A percentile compares a stretch with the other conserved stretches of the same genome.
These are phyloP conservation scores for Telopea speciosissima DNA, from an alignment of 177 flowering plant genomes.

Conservation along the genomic window DNA sequence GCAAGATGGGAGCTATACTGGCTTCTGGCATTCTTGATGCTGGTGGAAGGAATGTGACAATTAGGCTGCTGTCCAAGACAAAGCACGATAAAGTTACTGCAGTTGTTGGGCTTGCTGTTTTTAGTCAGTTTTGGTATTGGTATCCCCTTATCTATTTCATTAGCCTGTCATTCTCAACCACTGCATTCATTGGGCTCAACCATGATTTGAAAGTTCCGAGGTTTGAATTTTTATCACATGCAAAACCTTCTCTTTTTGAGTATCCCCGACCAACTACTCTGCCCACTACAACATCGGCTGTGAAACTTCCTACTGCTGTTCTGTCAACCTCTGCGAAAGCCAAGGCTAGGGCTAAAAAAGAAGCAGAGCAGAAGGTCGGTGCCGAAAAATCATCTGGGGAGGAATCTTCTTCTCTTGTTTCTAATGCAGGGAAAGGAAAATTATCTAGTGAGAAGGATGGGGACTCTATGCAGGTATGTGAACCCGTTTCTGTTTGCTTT, in stretches of 20 bases:
- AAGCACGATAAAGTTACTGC: constrained; percentile 95
- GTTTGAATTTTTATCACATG: constrained; percentile 91
- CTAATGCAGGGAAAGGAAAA: constrained; percentile 51
- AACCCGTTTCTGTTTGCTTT: background rate
- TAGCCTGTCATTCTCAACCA: constrained; percentile 88
- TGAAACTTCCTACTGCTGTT: constrained; percentile 88
- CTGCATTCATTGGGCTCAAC: constrained; percentile 93
- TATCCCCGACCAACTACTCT: constrained; percentile 89
- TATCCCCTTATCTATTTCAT: constrained; percentile 94
- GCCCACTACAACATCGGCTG: constrained; percentile 73
- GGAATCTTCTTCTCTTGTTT: constrained; percentile 41
- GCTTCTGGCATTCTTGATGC: constrained; percentile 99
- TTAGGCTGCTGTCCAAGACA: constrained; percentile 82
- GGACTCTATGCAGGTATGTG: constrained; percentile 85
- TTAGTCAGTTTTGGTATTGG: constrained; percentile 99
- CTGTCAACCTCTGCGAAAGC: constrained; percentile 92
- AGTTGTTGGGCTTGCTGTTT: constrained; percentile 93
- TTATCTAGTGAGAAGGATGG: constrained; percentile 65
- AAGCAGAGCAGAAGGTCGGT: constrained; percentile 70
- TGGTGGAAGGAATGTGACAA: constrained; percentile 98
- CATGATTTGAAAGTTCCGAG: constrained; percentile 86
- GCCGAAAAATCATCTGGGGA: constrained; percentile 49
- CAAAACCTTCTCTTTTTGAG: constrained; percentile 93
- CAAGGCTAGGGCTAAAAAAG: constrained; percentile 93
- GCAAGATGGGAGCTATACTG: constrained; percentile 99